These are phyloP conservation scores for Erythrophleum ivorense DNA, from an alignment of 331 rosid genomes.

Conservation along the genomic window DNA sequence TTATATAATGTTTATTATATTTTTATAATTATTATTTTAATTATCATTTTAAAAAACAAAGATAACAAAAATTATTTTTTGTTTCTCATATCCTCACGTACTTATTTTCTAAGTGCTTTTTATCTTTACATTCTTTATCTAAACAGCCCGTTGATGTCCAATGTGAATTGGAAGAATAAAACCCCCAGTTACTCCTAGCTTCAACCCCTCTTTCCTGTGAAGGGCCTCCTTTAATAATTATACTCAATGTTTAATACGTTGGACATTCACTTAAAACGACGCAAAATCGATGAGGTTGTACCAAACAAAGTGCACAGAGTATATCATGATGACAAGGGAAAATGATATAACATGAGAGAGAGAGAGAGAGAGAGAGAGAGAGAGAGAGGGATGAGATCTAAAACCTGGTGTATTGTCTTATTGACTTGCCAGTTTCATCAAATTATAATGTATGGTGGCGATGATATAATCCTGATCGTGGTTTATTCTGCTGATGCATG, in stretches of 20 bases:
- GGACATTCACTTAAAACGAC: conserved; percentile 1
- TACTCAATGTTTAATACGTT: background rate
- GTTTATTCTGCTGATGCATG: background rate
- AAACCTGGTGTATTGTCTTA: conserved; percentile 42
- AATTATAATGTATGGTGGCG: background rate
- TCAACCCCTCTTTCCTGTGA: background rate
- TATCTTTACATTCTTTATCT: no score
- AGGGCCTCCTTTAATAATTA: background rate
- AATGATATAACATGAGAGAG: conserved; percentile 40
- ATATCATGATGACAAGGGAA: conserved; percentile 26
- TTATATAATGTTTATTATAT: no score
- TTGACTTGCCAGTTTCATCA: conserved; percentile 18
- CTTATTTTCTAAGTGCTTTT: no score
- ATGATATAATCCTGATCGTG: background rate
- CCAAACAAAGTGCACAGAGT: conserved; percentile 36
- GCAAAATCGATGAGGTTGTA: conserved; percentile 38
- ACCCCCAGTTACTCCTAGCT: no score
- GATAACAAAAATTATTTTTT: no score
- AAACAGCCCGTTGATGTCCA: no score
- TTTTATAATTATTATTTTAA: no score
- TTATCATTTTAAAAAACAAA: no score
- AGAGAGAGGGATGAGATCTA: conserved; percentile 23
- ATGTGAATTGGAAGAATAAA: no score
- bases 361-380: conserved; percentile 40
- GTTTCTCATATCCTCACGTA: no score